Percentiles rank a stretch among this genome's conserved stretches.
phyloP scores from a whole-genome alignment of 73 alveolate species.

The Tetrahymena borealis region DNA sequence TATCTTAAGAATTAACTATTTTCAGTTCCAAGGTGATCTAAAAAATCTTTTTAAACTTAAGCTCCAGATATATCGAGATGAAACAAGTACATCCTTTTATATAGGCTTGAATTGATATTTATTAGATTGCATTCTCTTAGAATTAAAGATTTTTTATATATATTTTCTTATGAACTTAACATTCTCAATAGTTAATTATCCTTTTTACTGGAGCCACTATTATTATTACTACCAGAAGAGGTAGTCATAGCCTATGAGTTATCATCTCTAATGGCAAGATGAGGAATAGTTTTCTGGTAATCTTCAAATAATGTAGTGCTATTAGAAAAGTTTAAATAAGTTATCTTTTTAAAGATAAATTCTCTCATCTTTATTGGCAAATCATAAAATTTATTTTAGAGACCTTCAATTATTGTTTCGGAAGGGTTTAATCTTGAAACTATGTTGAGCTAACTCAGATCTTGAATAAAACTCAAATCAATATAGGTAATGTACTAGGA shows the following conservation, averaged over 20 bases:
- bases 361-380: background rate
- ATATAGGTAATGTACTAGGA: background rate
- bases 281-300: background rate
- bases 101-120: background rate
- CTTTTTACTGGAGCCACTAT: too few relatives aligned
- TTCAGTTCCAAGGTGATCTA: background rate
- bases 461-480: background rate
- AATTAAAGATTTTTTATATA: background rate
- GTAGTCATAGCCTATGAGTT: too few relatives aligned
- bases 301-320: background rate
- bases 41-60: background rate
- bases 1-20: background rate
- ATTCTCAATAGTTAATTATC: too few relatives aligned
- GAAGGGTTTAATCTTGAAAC: background rate
- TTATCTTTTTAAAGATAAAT: background rate
- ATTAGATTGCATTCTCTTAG: background rate
- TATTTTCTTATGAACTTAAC: background rate
- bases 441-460: background rate
- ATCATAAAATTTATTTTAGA: background rate
- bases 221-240: too few relatives aligned
- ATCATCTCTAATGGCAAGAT: background rate
- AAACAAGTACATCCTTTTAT: background rate
- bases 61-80: background rate
- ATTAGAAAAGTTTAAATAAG: background rate
- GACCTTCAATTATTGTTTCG: background rate